These are phyloP conservation scores for Boechera retrofracta DNA, from an alignment of 345 rosid genomes.

Conservation along the genomic window DNA sequence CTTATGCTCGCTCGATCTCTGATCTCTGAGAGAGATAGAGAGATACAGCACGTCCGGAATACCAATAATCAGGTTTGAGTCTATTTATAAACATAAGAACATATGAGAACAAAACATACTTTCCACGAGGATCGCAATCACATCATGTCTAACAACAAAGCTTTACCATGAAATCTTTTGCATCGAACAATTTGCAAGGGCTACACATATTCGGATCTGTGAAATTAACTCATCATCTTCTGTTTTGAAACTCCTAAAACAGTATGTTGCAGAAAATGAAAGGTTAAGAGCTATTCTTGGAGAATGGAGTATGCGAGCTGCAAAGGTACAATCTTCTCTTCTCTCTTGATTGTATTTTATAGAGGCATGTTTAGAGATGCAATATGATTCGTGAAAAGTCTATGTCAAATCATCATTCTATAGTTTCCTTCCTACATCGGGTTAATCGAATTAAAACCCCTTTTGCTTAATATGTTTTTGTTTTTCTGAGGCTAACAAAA, in stretches of 20 bases:
- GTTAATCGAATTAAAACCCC: neutral
- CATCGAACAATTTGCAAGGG: constrained; percentile 7
- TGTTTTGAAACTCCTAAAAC: constrained; percentile 38
- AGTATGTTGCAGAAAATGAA: constrained; percentile 94
- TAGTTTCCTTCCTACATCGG: neutral
- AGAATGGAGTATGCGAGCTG: constrained; percentile 96
- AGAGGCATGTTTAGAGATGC: constrained; percentile 27
- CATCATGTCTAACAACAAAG: neutral
- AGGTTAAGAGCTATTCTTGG: constrained; percentile 93
- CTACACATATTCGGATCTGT: neutral
- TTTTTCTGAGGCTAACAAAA: constrained; percentile 8
- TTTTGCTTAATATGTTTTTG: neutral
- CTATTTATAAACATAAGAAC: constrained; percentile 12
- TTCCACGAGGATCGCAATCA: neutral
- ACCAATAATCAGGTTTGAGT: constrained; percentile 80
- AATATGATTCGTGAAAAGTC: neutral
- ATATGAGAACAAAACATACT: neutral
- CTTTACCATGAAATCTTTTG: constrained; percentile 10
- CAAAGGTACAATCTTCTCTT: constrained; percentile 62
- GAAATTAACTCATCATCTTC: constrained; percentile 15
- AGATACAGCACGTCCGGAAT: constrained; percentile 72
- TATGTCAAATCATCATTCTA: neutral
- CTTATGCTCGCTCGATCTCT: constrained; percentile 86
- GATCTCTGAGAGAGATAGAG: constrained; percentile 89
- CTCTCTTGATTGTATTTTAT: neutral